Conservation (phyloP, 2,329 filamentous ascomycete species). For the Cladosporium sp. region DNA sequence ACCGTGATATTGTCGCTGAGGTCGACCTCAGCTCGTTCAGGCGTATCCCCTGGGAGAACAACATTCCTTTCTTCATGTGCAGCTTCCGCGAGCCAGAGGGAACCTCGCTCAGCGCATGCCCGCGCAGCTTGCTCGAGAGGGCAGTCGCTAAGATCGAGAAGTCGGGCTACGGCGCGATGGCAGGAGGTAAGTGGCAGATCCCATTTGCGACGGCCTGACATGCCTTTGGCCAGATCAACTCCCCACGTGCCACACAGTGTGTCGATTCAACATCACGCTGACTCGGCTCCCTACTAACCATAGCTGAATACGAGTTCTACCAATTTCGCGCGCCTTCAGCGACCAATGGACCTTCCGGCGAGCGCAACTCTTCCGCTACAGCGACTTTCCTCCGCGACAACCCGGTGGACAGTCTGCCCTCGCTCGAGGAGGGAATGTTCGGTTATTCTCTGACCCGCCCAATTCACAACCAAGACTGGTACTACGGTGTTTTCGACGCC, state of each 20-base stretch:
- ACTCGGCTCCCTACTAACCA: slow-evolving; percentile 12
- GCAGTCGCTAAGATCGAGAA: slow-evolving; percentile 61
- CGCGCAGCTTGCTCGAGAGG: slow-evolving; percentile 65
- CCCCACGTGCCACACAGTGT: slow-evolving; percentile 1
- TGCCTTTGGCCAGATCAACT: background rate
- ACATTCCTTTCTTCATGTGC: slow-evolving; percentile 79
- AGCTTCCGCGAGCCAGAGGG: slow-evolving; percentile 76
- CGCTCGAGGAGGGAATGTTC: slow-evolving; percentile 90
- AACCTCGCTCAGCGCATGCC: slow-evolving; percentile 67
- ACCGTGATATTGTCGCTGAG: slow-evolving; percentile 75
- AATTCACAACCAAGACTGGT: slow-evolving; percentile 87
- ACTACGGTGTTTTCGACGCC: slow-evolving; percentile 77
- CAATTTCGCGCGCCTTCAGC: slow-evolving; percentile 66
- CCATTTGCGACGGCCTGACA: background rate
- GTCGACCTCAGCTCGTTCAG: slow-evolving; percentile 73
- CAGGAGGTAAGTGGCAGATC: slow-evolving; percentile 60
- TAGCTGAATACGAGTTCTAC: slow-evolving; percentile 94
- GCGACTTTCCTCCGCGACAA: slow-evolving; percentile 69
- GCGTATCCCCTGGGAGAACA: slow-evolving; percentile 83
- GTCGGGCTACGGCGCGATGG: slow-evolving; percentile 75
- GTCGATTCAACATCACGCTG: slow-evolving; percentile 15
- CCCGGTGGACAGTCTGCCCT: slow-evolving; percentile 64
- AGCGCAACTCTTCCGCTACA: slow-evolving; percentile 61
- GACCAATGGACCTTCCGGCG: slow-evolving; percentile 35
- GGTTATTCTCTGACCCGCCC: slow-evolving; percentile 85